These are phyloP conservation scores for Blastocystis sp. DNA, from an alignment of 352 stramenopile genomes.

Conservation along the genomic window DNA sequence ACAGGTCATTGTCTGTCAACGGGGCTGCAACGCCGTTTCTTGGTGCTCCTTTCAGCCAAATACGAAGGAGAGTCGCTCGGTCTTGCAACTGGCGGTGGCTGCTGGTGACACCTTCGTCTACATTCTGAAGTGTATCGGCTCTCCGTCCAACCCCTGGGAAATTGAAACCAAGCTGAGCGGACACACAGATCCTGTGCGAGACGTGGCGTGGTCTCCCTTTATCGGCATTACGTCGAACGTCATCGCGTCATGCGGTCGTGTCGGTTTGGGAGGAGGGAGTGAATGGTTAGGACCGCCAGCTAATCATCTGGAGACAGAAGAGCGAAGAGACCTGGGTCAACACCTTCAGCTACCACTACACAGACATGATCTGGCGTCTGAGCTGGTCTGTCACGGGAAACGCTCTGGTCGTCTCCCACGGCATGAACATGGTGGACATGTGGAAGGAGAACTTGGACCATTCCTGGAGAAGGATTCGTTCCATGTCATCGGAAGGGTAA, in stretches of 20 bases:
- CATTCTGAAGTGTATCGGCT: constrained; percentile 72
- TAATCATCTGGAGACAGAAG: constrained; percentile 84
- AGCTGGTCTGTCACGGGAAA: constrained; percentile 94
- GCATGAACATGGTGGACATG: constrained; percentile 87
- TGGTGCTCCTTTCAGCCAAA: constrained; percentile 79
- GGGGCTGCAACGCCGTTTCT: constrained; percentile 88
- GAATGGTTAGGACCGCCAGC: constrained; percentile 66
- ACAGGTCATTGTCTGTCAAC: constrained; percentile 68
- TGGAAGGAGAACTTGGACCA: constrained; percentile 95
- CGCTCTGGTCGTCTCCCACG: constrained; percentile 88
- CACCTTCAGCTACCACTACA: constrained; percentile 79
- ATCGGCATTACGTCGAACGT: constrained; percentile 81
- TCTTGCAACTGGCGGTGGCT: constrained; percentile 77
- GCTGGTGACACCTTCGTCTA: constrained; percentile 93
- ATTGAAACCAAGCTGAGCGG: constrained; percentile 59
- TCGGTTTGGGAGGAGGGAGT: background rate
- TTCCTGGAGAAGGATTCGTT: constrained; percentile 68
- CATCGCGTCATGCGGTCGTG: constrained; percentile 72
- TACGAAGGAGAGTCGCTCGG: constrained; percentile 59
- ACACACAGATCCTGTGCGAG: constrained; percentile 77
- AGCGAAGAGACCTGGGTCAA: constrained; percentile 62
- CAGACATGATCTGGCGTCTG: constrained; percentile 89
- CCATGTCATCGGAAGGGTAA: background rate
- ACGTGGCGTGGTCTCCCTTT: constrained; percentile 89
- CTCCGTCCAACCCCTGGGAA: constrained; percentile 17